Evolutionary conservation across 306 rosid genomes (phyloP), one percentile per base, ranked within the genome.

Genomic region (Canavalia gladiata): DNA sequence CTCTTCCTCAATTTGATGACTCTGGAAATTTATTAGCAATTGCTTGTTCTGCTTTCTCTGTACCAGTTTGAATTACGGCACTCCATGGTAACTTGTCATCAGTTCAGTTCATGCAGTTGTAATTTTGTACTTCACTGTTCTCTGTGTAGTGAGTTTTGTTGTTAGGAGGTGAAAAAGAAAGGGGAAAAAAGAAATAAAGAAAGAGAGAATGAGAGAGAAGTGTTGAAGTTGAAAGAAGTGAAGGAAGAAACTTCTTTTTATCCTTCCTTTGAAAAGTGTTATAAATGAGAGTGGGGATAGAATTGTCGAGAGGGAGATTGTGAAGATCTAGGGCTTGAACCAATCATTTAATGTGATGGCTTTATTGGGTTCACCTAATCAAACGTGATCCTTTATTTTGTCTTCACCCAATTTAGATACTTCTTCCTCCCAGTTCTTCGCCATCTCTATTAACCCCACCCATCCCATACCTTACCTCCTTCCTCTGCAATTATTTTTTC

Each of bases 281-380:
- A 52, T 78, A 67, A 78, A 78, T 79, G 73, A 65, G 70, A 57
- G 84, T 35, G 51, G 52, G 57, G 75, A 47, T 39, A 62, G 74
- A 63, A 57, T 71, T 41, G 69, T 75, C 51, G 78, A 86, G 43
- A 50, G 59, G 68, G 83, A 79, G 97, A 90, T 89, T 88, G 30
- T 72, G 87, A 84, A 87, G 89, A 92, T 90, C 93, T 84, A 89
- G 75, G 87, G 68, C 76, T 83, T 75, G 12, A 72, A 73, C 72
- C 46, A 84, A 86, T 81, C 90, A 90, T 84, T 92, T 42, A 91
- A 86, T 87, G 89, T 72, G 87, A 82, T 86, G 88, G 64, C 62
- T 81, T 83, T 84, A 46, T 79, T 85, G 85, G 90, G 85, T 85
- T 83, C 86, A 79, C 86, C 89, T 78, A 88, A 79, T 87, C 76